These are phyloP conservation scores for Thelonectria rubi DNA, from an alignment of 2,329 filamentous ascomycete genomes.

Conservation along the genomic window DNA sequence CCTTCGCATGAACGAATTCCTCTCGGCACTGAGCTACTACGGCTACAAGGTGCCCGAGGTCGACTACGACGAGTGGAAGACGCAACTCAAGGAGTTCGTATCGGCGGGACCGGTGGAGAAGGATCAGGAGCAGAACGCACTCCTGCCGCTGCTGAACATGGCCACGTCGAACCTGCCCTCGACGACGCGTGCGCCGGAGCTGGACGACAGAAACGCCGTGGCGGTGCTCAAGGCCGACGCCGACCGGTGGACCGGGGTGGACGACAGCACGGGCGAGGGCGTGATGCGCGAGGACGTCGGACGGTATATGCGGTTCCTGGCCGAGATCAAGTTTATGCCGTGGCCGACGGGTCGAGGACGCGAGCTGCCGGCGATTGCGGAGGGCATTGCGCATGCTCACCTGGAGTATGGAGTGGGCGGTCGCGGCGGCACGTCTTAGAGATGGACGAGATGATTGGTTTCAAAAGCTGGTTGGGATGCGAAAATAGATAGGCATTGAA, in stretches of 20 bases:
- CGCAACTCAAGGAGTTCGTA: conserved; percentile 37
- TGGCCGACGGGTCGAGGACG: conserved; percentile 29
- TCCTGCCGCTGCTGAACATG: conserved; percentile 77
- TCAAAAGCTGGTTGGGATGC: too few species aligned
- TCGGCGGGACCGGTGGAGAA: conserved; percentile 25
- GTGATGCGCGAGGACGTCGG: conserved; percentile 31
- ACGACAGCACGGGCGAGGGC: conserved; percentile 57
- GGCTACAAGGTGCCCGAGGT: conserved; percentile 79
- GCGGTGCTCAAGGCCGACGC: conserved; percentile 70
- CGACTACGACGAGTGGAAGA: conserved; percentile 63
- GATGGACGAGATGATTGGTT: too few species aligned
- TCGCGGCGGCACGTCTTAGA: not conserved
- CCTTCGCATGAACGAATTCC: conserved; percentile 79
- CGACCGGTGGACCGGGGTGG: conserved; percentile 64
- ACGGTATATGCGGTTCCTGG: conserved; percentile 24
- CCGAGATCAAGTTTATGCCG: conserved; percentile 33
- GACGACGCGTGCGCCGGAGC: conserved; percentile 73
- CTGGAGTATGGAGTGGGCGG: conserved; percentile 34
- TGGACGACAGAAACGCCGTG: conserved; percentile 72
- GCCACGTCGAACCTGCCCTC: conserved; percentile 73
- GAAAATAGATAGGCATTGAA: too few species aligned
- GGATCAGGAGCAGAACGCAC: conserved; percentile 43
- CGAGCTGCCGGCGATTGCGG: conserved; percentile 29
- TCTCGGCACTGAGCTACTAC: conserved; percentile 74
- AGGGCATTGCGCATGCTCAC: conserved; percentile 27